phyloP scores from a whole-genome alignment of 495 filamentous ascomycete genomes.

The Chaetomium tenue region DNA sequence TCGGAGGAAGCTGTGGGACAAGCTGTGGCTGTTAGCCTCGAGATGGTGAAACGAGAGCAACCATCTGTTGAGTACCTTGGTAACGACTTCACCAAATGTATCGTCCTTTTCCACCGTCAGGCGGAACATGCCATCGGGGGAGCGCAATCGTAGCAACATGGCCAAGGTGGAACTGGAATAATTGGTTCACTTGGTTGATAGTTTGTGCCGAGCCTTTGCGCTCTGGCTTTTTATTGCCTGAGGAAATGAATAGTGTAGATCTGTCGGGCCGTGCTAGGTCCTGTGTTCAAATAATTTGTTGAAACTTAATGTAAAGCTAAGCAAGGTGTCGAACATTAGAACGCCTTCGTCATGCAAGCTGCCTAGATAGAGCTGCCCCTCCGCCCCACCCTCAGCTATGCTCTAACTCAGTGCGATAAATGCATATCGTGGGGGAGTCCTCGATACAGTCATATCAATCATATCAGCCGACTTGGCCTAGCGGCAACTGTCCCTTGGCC shows the following conservation, averaged over 20 bases:
- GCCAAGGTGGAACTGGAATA: not conserved
- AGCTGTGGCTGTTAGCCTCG: constrained; percentile 35
- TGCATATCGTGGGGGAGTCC: constrained; percentile 14
- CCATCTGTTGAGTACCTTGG: constrained; percentile 40
- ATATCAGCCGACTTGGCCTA: constrained; percentile 5
- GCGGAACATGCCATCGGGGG: constrained; percentile 69
- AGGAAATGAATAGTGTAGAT: not conserved
- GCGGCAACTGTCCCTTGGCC: not conserved
- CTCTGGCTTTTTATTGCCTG: not conserved
- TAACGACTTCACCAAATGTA: constrained; percentile 52
- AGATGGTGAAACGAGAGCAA: not conserved
- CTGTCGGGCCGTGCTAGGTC: not conserved
- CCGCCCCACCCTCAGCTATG: constrained; percentile 9
- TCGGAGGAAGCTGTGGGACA: constrained; percentile 48
- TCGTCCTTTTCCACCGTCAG: constrained; percentile 60
- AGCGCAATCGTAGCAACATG: constrained; percentile 69
- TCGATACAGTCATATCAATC: constrained; percentile 3
- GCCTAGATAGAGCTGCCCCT: constrained; percentile 29
- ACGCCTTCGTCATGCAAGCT: constrained; percentile 30
- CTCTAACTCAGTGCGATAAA: not conserved
- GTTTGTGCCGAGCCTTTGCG: not conserved
- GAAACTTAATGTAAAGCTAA: no score
- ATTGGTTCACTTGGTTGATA: not conserved
- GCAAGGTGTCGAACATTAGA: no score
- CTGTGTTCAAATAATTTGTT: no score